Evolutionary conservation across 2,329 filamentous ascomycete genomes (phyloP), one percentile per base, ranked within the genome.

Genomic region (Gliomastix tumulicola): DNA sequence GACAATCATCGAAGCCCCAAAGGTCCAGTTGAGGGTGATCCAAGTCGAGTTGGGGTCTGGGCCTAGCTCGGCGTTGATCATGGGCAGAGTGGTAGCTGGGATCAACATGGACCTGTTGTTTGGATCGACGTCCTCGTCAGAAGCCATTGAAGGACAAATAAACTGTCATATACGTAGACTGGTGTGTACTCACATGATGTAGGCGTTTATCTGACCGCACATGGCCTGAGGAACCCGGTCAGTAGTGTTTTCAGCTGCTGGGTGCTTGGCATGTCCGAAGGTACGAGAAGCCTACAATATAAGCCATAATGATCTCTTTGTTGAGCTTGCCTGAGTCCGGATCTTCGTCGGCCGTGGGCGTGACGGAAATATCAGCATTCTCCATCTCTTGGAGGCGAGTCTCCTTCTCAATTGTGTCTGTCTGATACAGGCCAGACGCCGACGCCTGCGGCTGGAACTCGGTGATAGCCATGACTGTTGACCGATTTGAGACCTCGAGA

Each of bases 111-210:
- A n/a, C n/a, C n/a, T n/a, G n/a, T n/a, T n/a, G n/a, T n/a, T n/a
- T n/a, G n/a, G n/a, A n/a, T n/a, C n/a, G n/a, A n/a, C n/a, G n/a
- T n/a, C n/a, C n/a, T n/a, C n/a, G n/a, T n/a, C n/a, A n/a, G n/a
- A n/a, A n/a, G n/a, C n/a, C n/a, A n/a, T n/a, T n/a, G n/a, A n/a
- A n/a, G n/a, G n/a, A n/a, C n/a, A n/a, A n/a, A n/a, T n/a, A n/a
- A n/a, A n/a, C n/a, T n/a, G n/a, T n/a, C n/a, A n/a, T n/a, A n/a
- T n/a, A n/a, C n/a, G n/a, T n/a, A n/a, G n/a, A n/a, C n/a, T n/a
- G n/a, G n/a, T n/a, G n/a, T n/a, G n/a, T n/a, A n/a, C n/a, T n/a
- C 52, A 55, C 43, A 59, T 53, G 30, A 60, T 50, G 41, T 57
- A 59, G 23, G 54, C 51, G 41, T 57, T 55, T 41, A 40, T 43